A percentile compares a stretch with the other conserved stretches of the same genome.
Conservation (phyloP, 2,329 filamentous ascomycete species). For the Colletotrichum cordylinicola region DNA sequence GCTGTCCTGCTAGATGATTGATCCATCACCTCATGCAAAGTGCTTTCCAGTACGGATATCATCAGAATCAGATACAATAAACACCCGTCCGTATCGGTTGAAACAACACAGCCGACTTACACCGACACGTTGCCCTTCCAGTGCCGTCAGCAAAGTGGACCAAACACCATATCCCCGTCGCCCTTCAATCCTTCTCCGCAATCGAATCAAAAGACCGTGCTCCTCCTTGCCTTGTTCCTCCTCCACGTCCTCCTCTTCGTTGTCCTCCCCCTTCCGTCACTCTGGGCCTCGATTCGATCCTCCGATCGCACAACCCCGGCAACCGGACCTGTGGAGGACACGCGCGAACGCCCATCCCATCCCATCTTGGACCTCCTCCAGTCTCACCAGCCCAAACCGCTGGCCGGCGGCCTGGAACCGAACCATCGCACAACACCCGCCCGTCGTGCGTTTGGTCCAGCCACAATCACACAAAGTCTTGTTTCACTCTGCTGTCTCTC, state of each 20-base stretch:
- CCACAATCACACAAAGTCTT: constrained; percentile 7
- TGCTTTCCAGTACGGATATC: background rate
- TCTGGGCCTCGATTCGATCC: constrained; percentile 1
- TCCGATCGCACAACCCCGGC: constrained; percentile 18
- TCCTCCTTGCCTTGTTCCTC: background rate
- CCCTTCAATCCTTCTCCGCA: constrained; percentile 7
- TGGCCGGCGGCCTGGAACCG: constrained; percentile 5
- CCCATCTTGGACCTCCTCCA: background rate
- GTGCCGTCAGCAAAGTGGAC: background rate
- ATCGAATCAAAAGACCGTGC: constrained; percentile 12
- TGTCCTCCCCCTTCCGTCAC: background rate
- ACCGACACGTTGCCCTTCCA: background rate
- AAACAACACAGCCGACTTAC: background rate
- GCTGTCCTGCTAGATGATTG: background rate
- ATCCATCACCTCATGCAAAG: background rate
- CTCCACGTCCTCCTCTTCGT: background rate
- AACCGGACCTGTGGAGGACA: constrained; percentile 13
- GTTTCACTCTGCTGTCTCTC: constrained; percentile 1
- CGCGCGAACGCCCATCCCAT: background rate
- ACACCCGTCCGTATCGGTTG: background rate
- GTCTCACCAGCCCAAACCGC: background rate
- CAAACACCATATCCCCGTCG: background rate
- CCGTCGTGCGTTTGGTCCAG: constrained; percentile 7
- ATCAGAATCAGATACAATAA: background rate
- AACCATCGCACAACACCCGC: background rate